Percentiles rank a stretch among this genome's conserved stretches.
Conservation (phyloP, 2,329 filamentous ascomycete genomes). For the Tolypocladium cylindrosporum region DNA sequence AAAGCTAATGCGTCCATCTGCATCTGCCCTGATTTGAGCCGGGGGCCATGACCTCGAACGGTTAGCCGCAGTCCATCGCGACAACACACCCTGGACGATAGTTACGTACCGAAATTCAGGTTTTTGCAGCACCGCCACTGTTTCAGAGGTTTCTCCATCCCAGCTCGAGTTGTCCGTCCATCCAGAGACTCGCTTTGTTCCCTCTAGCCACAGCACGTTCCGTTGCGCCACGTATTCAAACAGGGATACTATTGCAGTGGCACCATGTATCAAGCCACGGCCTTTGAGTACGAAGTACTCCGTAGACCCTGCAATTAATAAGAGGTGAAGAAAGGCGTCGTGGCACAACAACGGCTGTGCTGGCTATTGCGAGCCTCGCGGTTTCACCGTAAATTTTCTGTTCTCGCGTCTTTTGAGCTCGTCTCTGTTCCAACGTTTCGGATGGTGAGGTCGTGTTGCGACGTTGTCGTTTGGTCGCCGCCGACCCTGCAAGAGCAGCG, state of each 20-base stretch:
- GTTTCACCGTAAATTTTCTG: background rate
- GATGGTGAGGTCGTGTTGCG: background rate
- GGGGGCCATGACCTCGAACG: background rate
- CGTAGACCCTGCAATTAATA: background rate
- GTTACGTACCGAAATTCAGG: background rate
- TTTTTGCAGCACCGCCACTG: conserved; percentile 7
- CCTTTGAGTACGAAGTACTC: background rate
- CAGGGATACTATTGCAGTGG: background rate
- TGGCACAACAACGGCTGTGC: background rate
- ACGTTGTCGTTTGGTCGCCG: background rate
- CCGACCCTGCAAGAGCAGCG: background rate
- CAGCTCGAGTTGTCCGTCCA: background rate
- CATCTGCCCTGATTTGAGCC: background rate
- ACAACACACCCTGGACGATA: background rate
- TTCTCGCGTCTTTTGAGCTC: background rate
- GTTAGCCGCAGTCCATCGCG: background rate
- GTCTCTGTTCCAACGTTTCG: too few relatives aligned
- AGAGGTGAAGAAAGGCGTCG: background rate
- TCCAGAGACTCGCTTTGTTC: background rate
- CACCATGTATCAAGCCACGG: background rate
- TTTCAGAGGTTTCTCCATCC: background rate
- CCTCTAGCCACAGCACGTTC: background rate
- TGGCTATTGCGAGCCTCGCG: background rate
- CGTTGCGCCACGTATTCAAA: background rate
- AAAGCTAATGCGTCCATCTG: background rate